phyloP scores from a whole-genome alignment of 139 green algal species.

The Haematococcus lacustris region DNA sequence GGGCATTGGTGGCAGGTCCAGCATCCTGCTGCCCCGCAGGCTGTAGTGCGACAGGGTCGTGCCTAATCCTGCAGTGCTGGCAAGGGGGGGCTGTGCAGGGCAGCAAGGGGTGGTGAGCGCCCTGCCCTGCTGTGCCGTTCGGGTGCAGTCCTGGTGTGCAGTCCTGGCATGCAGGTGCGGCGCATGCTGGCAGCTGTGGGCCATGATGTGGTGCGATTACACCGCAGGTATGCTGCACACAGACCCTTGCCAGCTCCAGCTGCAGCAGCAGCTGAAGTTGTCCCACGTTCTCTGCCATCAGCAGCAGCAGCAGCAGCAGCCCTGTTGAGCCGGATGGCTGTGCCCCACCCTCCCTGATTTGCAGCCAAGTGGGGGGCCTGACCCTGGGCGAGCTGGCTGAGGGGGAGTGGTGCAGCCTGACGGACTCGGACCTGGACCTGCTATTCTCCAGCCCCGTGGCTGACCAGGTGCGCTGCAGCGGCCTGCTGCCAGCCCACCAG shows the following conservation, averaged over 20 bases:
- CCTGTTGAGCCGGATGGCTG: no score
- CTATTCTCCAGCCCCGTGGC: neutral
- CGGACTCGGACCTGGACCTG: neutral
- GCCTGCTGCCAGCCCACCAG: no score
- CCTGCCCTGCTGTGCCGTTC: no score
- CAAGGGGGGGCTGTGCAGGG: neutral
- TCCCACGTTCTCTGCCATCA: no score
- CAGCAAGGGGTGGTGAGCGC: neutral
- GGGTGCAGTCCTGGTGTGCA: no score
- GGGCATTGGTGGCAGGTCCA: neutral
- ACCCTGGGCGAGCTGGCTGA: constrained; percentile 24
- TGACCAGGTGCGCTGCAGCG: neutral
- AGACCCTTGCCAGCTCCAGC: no score
- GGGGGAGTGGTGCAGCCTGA: constrained; percentile 21
- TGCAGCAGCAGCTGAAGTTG: no score
- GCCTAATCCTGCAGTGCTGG: neutral
- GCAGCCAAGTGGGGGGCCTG: constrained; percentile 45
- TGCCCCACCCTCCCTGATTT: no score
- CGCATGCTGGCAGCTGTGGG: constrained; percentile 49
- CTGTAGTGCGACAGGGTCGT: neutral
- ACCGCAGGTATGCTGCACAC: constrained; percentile 16
- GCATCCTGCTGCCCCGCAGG: neutral
- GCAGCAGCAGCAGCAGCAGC: no score
- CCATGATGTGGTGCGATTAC: constrained; percentile 38
- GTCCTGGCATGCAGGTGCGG: constrained; percentile 28